Base-by-base conservation (phyloP, 1,139 yeast species). In the Debaryomyces subglobosus region DNA sequence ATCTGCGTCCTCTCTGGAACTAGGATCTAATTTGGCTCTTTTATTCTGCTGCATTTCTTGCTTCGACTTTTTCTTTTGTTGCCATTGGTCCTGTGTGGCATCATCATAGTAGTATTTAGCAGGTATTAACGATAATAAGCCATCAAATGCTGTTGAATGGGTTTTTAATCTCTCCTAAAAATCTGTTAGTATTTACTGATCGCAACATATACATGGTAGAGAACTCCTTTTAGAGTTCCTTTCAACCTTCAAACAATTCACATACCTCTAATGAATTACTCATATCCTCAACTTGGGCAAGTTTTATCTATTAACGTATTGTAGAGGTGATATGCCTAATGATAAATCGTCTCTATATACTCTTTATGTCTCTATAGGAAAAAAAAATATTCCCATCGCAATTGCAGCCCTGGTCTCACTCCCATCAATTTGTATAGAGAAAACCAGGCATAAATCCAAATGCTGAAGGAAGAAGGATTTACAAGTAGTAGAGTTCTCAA, bases 111-210 rank as follows among this genome's bases (percentile, higher is more conserved):
- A 92, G 62, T 87, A 90, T 63, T 91, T 90, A 8, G 97, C 96
- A 7, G 99, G 98, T 51, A 94, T 91, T 64, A 94, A 74, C 20
- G 97, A 89, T 53, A 94, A 74, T 49, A 94, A 74, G 38, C 97
- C 97, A 64, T 89, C 92, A 66, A 94, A 92, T 6, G 97, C 95
- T 50, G 85, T 78, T 16, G 97, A 87, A 63, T 90, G 96, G 45
- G 86, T 83, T 67, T 85, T 84, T 56, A 91, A 79, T 59, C 97
- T 84, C 62, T 89, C 96, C 83, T 89, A 67, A 34, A 64, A 50
- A 38, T 52, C 63, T 56, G 67, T 66, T 68, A 65, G 71, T 62
- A 59, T 46, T 15, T 7, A 38, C 37, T 33, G 34, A 43, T 24
- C 39, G 7, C 20, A 24, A 9, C 13, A 29, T 15, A 10, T 13